phyloP scores from a whole-genome alignment of 805 yeast species.

The Hanseniaspora taiwanica region DNA sequence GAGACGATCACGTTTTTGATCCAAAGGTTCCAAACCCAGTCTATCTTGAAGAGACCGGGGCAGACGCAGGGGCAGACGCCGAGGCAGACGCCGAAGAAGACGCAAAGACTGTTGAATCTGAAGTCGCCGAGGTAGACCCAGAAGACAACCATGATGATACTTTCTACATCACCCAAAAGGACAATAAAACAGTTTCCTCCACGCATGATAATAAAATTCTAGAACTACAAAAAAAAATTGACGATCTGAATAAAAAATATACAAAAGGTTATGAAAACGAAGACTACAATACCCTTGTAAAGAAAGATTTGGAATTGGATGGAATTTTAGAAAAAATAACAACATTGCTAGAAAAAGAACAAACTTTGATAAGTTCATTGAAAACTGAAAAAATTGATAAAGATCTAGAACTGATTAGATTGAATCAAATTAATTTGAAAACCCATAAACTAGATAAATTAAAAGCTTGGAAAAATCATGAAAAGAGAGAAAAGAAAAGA shows the following conservation, averaged over 20 bases:
- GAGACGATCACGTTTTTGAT: too few relatives aligned
- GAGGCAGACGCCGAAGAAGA: background rate
- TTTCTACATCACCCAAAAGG: background rate
- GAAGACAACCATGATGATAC: background rate
- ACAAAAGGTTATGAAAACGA: background rate
- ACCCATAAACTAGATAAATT: conserved; percentile 1
- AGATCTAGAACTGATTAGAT: background rate
- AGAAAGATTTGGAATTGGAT: background rate
- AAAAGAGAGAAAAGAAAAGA: background rate
- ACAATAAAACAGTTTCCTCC: conserved; percentile 1
- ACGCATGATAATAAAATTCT: background rate
- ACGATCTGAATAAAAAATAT: background rate
- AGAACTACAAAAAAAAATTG: background rate
- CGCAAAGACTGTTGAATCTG: background rate
- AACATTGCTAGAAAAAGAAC: background rate
- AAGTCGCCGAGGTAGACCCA: background rate
- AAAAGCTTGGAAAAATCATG: background rate
- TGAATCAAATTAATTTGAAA: background rate
- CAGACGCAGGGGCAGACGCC: background rate
- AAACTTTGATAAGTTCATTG: background rate
- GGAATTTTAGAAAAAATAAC: conserved; percentile 1
- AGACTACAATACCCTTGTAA: background rate
- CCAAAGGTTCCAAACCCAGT: conserved; percentile 4
- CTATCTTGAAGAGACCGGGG: background rate
- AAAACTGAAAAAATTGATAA: conserved; percentile 3